Evolutionary conservation across 2,329 filamentous ascomycete species (phyloP), one percentile per base, ranked within the genome.

Genomic region (Sarocladiaceae sp.): DNA sequence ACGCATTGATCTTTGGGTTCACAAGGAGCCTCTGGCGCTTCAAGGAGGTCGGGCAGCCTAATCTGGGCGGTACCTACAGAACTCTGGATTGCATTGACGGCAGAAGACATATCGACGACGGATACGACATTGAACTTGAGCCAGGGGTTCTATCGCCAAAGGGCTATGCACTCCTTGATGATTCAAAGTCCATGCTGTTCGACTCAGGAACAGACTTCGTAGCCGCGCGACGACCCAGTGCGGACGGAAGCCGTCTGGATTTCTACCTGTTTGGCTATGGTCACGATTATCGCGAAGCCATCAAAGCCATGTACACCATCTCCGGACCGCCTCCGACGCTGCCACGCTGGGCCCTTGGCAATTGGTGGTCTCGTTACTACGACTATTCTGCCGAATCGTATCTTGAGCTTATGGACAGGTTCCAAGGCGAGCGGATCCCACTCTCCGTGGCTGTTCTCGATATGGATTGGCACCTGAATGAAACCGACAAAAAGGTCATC

Each of bases 331-430:
- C 79, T 50, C 77, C 78, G 3, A 45, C 70, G 10, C 55, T 82
- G 1, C 78, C 78, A 0, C 65, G 78, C 12, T 82, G 72, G 65
- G 67, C 74, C 0, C 60, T 83, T 31, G 78, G 79, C 0, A 82
- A 82, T 49, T 83, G 80, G 79, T 83, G 78, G 79, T 78, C 72
- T 35, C 66, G 79, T 6, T 83, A 82, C 55, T 72, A 82, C 52
- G 68, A 67, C 2, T 83, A 82, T 53, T 65, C 62, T 1, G 66
- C 69, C 20, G 62, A 72, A 2, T 74, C 78, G 50, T 83, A 82
- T 51, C 48, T 81, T 2, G 58, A 61, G 13, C 63, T 83, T n/a
- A 74, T 83, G 65, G 73, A 79, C 44, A 65, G 67, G 41, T 82
- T 83, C 50, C 55, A 61, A 4, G 57, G 60, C 7, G 59, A 74